Percentiles rank a stretch among this genome's conserved stretches.
These are phyloP conservation scores for Nicotiana paniculata DNA, from an alignment of 257 asterid species.

Conservation along the genomic window DNA sequence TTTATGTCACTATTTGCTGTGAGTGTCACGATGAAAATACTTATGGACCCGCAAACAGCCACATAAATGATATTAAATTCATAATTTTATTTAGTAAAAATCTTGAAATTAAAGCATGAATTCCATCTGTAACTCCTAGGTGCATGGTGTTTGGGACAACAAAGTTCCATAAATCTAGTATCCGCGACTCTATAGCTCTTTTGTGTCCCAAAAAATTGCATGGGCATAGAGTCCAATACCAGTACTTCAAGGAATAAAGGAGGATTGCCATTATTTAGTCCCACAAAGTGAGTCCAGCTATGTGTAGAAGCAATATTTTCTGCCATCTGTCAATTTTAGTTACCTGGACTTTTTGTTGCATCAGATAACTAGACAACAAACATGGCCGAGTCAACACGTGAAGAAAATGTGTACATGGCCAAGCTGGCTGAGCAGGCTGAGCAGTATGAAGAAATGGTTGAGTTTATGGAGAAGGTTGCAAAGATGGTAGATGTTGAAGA, in stretches of 20 bases:
- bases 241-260: neutral
- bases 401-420: constrained; percentile 24
- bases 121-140: too few relatives aligned
- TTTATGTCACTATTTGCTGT: too few relatives aligned
- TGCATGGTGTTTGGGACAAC: too few relatives aligned
- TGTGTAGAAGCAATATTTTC: neutral
- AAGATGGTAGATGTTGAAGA: constrained; percentile 18
- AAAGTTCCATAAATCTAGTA: too few relatives aligned
- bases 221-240: too few relatives aligned
- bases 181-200: too few relatives aligned
- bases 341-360: neutral
- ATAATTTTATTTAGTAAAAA: too few relatives aligned
- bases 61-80: too few relatives aligned
- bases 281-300: neutral
- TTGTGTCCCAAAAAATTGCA: too few relatives aligned
- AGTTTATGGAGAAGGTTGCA: constrained; percentile 22
- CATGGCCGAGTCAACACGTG: constrained; percentile 15
- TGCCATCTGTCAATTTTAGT: neutral
- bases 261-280: neutral
- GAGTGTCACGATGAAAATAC: too few relatives aligned
- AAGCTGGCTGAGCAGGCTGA: constrained; percentile 22
- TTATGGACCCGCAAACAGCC: too few relatives aligned
- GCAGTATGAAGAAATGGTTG: constrained; percentile 24
- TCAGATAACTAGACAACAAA: neutral
- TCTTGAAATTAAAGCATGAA: too few relatives aligned